These are phyloP conservation scores for Aspergillus sp. DNA, from an alignment of 2,329 filamentous ascomycete genomes.

Conservation along the genomic window DNA sequence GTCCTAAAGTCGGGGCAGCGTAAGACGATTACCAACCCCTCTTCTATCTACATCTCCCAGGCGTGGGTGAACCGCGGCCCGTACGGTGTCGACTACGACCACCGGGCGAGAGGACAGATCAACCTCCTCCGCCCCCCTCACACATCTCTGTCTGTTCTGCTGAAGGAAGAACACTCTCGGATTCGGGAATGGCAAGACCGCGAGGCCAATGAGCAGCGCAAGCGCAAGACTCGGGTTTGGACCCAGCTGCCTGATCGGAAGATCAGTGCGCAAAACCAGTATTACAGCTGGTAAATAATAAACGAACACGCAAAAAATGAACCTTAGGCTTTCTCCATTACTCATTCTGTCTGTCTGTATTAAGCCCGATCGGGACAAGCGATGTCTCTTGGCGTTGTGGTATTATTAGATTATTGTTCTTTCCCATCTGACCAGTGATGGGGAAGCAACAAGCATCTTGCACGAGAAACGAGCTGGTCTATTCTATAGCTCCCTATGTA, in stretches of 20 bases:
- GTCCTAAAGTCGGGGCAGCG: slow-evolving; percentile 66
- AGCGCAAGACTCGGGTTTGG: slow-evolving; percentile 71
- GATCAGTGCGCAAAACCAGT: slow-evolving; percentile 74
- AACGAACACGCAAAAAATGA: neutral
- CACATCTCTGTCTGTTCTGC: slow-evolving; percentile 66
- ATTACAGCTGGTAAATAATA: slow-evolving; percentile 71
- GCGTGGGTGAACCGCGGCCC: slow-evolving; percentile 82
- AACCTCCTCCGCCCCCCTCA: slow-evolving; percentile 61
- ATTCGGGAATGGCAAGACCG: slow-evolving; percentile 72
- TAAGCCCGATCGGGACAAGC: neutral
- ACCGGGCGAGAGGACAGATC: slow-evolving; percentile 66
- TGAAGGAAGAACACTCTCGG: slow-evolving; percentile 91
- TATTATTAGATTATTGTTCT: slow-evolving; percentile 20
- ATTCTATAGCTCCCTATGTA: neutral
- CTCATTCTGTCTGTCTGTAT: slow-evolving; percentile 5
- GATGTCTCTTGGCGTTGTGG: slow-evolving; percentile 20
- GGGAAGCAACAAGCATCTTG: slow-evolving; percentile 10
- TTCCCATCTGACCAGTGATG: neutral
- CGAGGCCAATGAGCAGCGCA: slow-evolving; percentile 66
- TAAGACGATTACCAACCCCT: slow-evolving; percentile 62
- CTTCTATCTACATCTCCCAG: slow-evolving; percentile 81
- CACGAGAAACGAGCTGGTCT: slow-evolving; percentile 8
- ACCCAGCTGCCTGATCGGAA: slow-evolving; percentile 78
- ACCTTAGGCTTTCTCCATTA: slow-evolving; percentile 2
- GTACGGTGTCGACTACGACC: slow-evolving; percentile 54